Conservation (phyloP, 2,329 filamentous ascomycete species). For the Phaeoacremonium minimum region DNA sequence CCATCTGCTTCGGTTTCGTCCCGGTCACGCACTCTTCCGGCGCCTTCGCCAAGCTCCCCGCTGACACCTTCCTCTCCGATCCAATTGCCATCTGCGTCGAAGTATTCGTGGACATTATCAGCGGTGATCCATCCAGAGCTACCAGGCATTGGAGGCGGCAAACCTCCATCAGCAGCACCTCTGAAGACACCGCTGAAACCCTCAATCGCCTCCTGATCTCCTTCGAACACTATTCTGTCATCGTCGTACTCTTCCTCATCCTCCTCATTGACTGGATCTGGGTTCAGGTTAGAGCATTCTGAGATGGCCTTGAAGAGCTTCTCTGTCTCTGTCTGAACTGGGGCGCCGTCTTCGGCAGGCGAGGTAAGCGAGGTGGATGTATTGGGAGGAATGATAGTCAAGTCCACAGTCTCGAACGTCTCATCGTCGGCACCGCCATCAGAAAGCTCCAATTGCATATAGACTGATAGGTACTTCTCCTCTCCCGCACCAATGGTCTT, state of each 20-base stretch:
- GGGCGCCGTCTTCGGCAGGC: conserved; percentile 12
- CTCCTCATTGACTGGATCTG: conserved; percentile 59
- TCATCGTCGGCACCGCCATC: conserved; percentile 59
- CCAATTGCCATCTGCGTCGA: conserved; percentile 79
- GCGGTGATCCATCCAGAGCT: conserved; percentile 85
- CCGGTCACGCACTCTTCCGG: conserved; percentile 49
- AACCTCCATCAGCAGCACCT: conserved; percentile 40
- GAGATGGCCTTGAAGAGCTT: conserved; percentile 67
- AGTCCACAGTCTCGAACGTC: conserved; percentile 58
- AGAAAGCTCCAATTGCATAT: conserved; percentile 65
- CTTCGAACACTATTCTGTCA: conserved; percentile 55
- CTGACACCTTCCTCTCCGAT: conserved; percentile 44
- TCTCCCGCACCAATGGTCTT: conserved; percentile 50
- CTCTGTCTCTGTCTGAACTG: conserved; percentile 24
- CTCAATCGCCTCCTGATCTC: conserved; percentile 52
- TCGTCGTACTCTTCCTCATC: conserved; percentile 52
- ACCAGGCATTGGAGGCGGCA: conserved; percentile 67
- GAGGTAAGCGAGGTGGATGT: conserved; percentile 9
- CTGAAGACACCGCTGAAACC: conserved; percentile 52
- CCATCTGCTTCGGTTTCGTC: conserved; percentile 49
- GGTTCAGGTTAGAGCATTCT: conserved; percentile 71
- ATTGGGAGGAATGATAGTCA: conserved; percentile 57
- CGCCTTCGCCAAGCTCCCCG: conserved; percentile 59
- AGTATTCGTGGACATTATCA: conserved; percentile 82
- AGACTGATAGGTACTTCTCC: conserved; percentile 43